These are phyloP conservation scores for Waltergamsia citrina DNA, from an alignment of 2,329 filamentous ascomycete genomes.

Conservation along the genomic window DNA sequence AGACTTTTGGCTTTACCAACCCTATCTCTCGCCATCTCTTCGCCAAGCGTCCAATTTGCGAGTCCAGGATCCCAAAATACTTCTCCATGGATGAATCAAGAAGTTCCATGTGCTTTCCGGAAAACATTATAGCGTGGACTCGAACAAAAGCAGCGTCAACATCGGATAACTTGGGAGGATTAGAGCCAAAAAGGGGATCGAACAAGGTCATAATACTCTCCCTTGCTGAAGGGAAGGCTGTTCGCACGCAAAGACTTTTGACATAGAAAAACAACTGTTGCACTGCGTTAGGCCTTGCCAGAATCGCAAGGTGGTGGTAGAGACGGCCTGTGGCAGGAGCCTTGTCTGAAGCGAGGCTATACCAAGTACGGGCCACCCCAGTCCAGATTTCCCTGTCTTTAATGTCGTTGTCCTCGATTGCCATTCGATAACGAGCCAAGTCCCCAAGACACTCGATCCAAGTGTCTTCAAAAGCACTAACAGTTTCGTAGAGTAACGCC, in stretches of 20 bases:
- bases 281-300: conserved; percentile 59
- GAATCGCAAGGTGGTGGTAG: conserved; percentile 80
- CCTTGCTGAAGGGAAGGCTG: conserved; percentile 57
- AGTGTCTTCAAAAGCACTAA: conserved; percentile 72
- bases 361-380: conserved; percentile 73
- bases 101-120: conserved; percentile 32
- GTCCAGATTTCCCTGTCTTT: conserved; percentile 74
- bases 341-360: conserved; percentile 69
- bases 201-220: conserved; percentile 65
- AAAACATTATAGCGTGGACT: conserved; percentile 56
- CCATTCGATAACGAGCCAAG: conserved; percentile 76
- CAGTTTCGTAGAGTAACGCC: conserved; percentile 76
- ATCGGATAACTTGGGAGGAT: conserved; percentile 18
- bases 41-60: conserved; percentile 41
- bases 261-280: conserved; percentile 66
- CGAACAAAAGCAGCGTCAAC: conserved; percentile 54
- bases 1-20: conserved; percentile 9
- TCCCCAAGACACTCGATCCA: conserved; percentile 95
- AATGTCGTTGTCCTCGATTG: conserved; percentile 76
- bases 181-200: conserved; percentile 40
- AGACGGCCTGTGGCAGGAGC: conserved; percentile 67
- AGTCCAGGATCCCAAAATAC: conserved; percentile 45
- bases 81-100: conserved; percentile 33
- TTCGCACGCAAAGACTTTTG: conserved; percentile 59
- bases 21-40: conserved; percentile 43